Percentiles rank a stretch among this genome's conserved stretches.
Evolutionary conservation across 2,329 filamentous ascomycete species (phyloP).

Genomic region (Sordariomycetes sp.): DNA sequence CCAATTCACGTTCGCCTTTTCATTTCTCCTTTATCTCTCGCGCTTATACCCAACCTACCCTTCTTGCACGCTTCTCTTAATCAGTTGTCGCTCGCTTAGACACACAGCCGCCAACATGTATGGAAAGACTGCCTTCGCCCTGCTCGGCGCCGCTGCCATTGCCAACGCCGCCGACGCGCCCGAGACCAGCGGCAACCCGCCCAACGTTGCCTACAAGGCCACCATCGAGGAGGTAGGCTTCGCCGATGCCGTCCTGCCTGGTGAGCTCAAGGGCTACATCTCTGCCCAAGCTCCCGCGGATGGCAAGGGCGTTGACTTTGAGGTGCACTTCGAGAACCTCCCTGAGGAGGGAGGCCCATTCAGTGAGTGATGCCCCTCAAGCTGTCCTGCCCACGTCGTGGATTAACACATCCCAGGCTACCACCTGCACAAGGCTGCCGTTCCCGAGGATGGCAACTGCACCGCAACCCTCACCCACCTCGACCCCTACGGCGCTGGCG

Average conservation of each 20-base stretch:
- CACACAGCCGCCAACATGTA: slow-evolving; percentile 3
- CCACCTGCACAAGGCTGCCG: slow-evolving; percentile 60
- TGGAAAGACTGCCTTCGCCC: slow-evolving; percentile 6
- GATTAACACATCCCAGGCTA: slow-evolving; percentile 41
- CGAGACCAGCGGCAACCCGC: slow-evolving; percentile 45
- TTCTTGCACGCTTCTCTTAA: too few species aligned
- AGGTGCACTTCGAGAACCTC: slow-evolving; percentile 47
- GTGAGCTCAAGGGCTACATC: slow-evolving; percentile 47
- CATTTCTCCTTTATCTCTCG: background rate
- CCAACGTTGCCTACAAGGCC: slow-evolving; percentile 43
- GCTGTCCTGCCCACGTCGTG: background rate
- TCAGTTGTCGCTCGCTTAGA: too few species aligned
- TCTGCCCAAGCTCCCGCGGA: slow-evolving; percentile 32
- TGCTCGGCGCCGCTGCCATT: slow-evolving; percentile 10
- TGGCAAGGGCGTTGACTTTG: slow-evolving; percentile 46
- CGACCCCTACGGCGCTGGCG: slow-evolving; percentile 59
- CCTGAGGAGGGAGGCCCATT: slow-evolving; percentile 50
- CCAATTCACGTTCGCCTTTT: background rate
- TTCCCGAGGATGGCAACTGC: slow-evolving; percentile 62
- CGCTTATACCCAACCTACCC: background rate
- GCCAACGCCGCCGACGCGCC: slow-evolving; percentile 34
- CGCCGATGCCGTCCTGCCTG: slow-evolving; percentile 32
- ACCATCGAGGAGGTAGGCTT: slow-evolving; percentile 43
- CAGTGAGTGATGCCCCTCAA: slow-evolving; percentile 31
- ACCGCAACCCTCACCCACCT: slow-evolving; percentile 57